phyloP scores from a whole-genome alignment of 2,329 filamentous ascomycete genomes.

The Colletotrichum cordylinicola region DNA sequence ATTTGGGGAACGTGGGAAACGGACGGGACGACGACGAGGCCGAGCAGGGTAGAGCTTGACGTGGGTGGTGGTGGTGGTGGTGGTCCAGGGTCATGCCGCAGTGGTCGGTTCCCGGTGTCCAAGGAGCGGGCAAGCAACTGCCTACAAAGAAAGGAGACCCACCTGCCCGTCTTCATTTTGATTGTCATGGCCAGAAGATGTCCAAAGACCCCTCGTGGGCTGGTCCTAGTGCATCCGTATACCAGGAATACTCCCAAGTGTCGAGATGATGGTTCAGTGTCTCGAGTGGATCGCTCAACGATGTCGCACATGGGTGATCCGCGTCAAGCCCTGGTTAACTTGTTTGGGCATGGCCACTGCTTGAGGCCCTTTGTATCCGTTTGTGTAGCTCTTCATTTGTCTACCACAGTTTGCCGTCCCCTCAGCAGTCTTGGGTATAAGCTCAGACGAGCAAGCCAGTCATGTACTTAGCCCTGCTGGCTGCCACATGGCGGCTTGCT shows the following conservation, averaged over 20 bases:
- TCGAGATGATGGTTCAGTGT: constrained; percentile 6
- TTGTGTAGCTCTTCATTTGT: neutral
- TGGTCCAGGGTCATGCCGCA: neutral
- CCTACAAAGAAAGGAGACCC: neutral
- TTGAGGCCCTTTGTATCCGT: neutral
- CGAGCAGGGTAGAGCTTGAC: constrained; percentile 7
- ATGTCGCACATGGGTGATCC: constrained; percentile 23
- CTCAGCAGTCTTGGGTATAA: neutral
- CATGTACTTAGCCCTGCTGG: neutral
- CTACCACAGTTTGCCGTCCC: neutral
- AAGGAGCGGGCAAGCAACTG: neutral
- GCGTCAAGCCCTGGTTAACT: constrained; percentile 14
- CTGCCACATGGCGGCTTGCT: neutral
- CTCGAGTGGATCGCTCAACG: constrained; percentile 15
- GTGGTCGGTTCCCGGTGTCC: neutral
- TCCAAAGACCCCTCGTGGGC: constrained; percentile 8
- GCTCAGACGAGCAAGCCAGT: neutral
- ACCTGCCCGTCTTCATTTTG: neutral
- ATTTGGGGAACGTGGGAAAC: constrained; percentile 9
- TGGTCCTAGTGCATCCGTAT: neutral
- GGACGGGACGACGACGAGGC: neutral
- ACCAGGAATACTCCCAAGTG: neutral
- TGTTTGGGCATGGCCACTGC: constrained; percentile 9
- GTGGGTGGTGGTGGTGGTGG: neutral
- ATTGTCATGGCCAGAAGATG: neutral